Evolutionary conservation across 768 basidiomycete genomes (phyloP), one percentile per base, ranked within the genome.

Genomic region (Lactifluus piperatus): DNA sequence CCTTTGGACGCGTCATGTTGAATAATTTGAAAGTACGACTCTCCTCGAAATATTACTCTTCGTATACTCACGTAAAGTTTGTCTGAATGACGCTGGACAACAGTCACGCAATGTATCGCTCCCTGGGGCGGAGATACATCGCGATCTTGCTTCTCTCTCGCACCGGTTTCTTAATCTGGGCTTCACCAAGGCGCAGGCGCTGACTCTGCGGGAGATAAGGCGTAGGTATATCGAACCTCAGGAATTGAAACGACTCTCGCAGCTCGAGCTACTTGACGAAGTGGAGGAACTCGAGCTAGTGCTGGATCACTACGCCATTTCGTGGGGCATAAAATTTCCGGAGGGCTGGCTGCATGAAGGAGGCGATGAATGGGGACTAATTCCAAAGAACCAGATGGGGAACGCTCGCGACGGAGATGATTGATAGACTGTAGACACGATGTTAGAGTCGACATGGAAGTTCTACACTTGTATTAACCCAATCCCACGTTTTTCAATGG

Each of bases 251-350:
- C 76, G 93, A 66, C 86, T 94, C 67, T 79, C 88, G 0, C 75
- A 73, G 56, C 77, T 97, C 16, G 95, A 98, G 69, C 78, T 90
- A 71, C 78, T 99, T 5, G 95, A 98, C 68, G 94, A 99, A 71
- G 76, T 93, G 9, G 95, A 99, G 71, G 95, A 98, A 71, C 78
- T 99, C 20, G 88, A 94, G 57, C 79, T 99, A 5, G 88, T 98
- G 1, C 74, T 97, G 30, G 78, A 78, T 2, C 94, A 98, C 68
- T 98, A 98, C 70, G 91, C 86, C 14, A 81, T 97, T 54, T 84
- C 86, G 0, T 97, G 93, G 93, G 82, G 78, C 13, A n/a, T 65
- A 13, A 67, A 65, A 44, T 45, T 66, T 4, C 64, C 68, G 3
- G 29, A 50, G 8, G 46, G 54, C 18, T 47, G 45, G 54, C 22